phyloP scores from a whole-genome alignment of 1,284 basidiomycete species.

The Vanrija sp. region DNA sequence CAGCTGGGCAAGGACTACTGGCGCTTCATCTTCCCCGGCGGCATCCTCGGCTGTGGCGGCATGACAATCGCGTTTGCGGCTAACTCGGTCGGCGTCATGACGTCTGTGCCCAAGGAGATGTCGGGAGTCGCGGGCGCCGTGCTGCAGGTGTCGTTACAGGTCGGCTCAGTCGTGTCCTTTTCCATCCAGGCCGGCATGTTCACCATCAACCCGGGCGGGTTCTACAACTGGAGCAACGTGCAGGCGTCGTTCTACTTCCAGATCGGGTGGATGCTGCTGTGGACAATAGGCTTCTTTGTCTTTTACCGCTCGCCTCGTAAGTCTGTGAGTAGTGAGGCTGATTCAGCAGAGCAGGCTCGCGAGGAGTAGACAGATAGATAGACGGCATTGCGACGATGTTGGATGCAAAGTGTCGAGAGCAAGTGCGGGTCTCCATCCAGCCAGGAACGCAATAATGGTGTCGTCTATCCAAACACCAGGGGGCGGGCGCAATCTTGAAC shows the following conservation, averaged over 20 bases:
- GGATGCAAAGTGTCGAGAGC: neutral
- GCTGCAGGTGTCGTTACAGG: constrained; percentile 7
- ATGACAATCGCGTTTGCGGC: constrained; percentile 20
- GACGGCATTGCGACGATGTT: neutral
- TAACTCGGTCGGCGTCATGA: constrained; percentile 33
- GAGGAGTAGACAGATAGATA: neutral
- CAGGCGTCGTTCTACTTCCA: constrained; percentile 5
- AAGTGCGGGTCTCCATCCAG: no score
- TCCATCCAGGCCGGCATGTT: constrained; percentile 8
- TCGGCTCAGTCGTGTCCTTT: constrained; percentile 3
- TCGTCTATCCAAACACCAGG: no score
- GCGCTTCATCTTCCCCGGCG: constrained; percentile 22
- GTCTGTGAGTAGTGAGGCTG: no score
- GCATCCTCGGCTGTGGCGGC: constrained; percentile 19
- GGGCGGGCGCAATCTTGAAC: no score
- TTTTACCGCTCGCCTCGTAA: neutral
- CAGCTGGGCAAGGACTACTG: constrained; percentile 19
- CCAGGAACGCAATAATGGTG: no score
- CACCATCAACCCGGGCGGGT: constrained; percentile 3
- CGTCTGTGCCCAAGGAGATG: constrained; percentile 29
- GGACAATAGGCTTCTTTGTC: constrained; percentile 4
- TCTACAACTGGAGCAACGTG: constrained; percentile 4
- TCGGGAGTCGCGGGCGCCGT: constrained; percentile 34
- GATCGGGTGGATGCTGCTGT: constrained; percentile 6
- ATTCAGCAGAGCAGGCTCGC: no score